Percentiles rank a stretch among this genome's conserved stretches.
Evolutionary conservation across 805 yeast species (phyloP).

Genomic region (Starmerella potacharoeniae): DNA sequence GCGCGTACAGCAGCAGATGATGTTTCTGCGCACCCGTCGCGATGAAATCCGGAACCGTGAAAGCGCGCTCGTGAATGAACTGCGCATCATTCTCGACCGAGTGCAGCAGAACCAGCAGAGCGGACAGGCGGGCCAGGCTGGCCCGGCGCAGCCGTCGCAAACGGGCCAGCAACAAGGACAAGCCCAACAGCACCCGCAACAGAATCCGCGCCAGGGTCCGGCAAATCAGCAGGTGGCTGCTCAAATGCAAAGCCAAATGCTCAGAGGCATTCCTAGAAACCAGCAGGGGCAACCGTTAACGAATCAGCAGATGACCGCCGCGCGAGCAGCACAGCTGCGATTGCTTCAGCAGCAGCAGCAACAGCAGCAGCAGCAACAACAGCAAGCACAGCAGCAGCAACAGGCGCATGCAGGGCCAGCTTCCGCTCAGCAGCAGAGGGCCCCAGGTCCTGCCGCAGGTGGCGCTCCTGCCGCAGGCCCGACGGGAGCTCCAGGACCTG

Average conservation of each 20-base stretch:
- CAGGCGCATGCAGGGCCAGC: not conserved
- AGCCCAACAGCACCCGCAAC: conserved; percentile 1
- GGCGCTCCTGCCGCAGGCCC: not conserved
- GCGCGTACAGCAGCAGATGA: conserved; percentile 15
- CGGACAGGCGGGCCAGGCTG: not conserved
- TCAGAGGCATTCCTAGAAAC: conserved; percentile 15
- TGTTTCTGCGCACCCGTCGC: conserved; percentile 12
- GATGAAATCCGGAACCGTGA: conserved; percentile 21
- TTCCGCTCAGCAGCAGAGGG: not conserved
- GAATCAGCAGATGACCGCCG: conserved; percentile 9
- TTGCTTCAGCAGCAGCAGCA: conserved; percentile 7
- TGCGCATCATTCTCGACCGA: conserved; percentile 7
- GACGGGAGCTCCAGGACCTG: not conserved
- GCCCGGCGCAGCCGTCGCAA: not conserved
- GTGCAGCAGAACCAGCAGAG: conserved; percentile 11
- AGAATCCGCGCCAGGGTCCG: conserved; percentile 14
- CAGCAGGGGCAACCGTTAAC: conserved; percentile 17
- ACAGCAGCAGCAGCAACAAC: not conserved
- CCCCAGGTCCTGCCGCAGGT: not conserved
- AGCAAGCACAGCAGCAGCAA: conserved; percentile 1
- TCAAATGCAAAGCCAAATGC: conserved; percentile 15
- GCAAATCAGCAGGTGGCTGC: conserved; percentile 18
- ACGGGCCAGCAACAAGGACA: not conserved
- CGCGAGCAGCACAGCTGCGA: conserved; percentile 16
- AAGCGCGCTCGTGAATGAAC: conserved; percentile 15